Base-by-base conservation (phyloP, 2,329 filamentous ascomycete genomes). In the Kalaharituber pfeilii region DNA sequence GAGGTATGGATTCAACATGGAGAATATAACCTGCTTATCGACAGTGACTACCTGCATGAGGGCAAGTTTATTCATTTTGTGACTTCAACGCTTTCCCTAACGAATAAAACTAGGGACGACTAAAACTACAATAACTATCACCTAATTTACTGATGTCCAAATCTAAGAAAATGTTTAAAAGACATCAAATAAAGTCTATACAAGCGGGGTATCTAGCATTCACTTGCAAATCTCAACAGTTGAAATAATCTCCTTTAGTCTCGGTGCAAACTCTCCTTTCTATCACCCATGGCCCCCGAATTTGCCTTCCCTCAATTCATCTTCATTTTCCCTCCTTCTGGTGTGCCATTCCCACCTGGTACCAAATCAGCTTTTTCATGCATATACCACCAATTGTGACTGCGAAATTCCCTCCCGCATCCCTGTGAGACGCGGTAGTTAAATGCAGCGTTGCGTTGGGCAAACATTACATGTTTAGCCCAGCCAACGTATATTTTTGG, bases 401-500 rank as follows among this genome's bases (percentile, higher is more conserved):
- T 50, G 36, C 59, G 53, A 18, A 51, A 60, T 39, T 59, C 59
- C 11, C 59, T 44, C 18, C 45, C 53, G 27, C 57, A 60, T 2
- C 56, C 59, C 25, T 60, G 59, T 4, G 53, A 56, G 9, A 45
- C 11, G 5, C 30, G 24, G 49, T 58, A 57, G 20, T 53, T 57
- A 51, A 53, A 59, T 7, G 22, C 47, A 5, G 57, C 58, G 20
- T 60, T 57, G 5, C 53, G 30, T 1, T 59, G 29, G 2, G 54
- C 13, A 42, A 58, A 60, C 56, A 55, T 59, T 9, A 57, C 57
- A 30, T 60, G 57, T 22, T 60, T 60, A 2, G 42, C 59, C 57
- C 59, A 60, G 7, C 59, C 59, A 15, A 55, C 52, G 42, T 60
- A 61, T 30, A 61, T 60, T 52, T 58, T 61, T 13, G 57, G 50